Base-by-base conservation (phyloP, 2,329 filamentous ascomycete genomes). In the Ophioceras dolichostomum region DNA sequence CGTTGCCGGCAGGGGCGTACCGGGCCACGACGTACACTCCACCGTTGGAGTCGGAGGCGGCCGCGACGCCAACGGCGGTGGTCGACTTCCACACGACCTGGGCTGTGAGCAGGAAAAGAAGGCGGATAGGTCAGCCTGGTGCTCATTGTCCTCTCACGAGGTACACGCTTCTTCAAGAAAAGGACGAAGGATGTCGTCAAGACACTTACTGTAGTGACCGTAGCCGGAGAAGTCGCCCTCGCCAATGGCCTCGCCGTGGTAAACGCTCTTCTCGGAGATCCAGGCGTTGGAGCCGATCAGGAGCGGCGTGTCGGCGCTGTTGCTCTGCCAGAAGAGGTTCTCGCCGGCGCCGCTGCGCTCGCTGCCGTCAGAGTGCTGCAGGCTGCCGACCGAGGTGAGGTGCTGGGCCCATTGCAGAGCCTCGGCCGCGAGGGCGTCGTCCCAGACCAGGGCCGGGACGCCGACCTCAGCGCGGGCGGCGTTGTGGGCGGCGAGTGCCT, bases 181-280 rank as follows among this genome's bases (percentile, higher is more conserved):
- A 31, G 19, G 10, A 17, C 4, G n/a, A n/a, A n/a, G n/a, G n/a
- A n/a, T n/a, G n/a, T n/a, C n/a, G n/a, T n/a, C n/a, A n/a, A 19
- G 5, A 20, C n/a, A 45, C 51, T 47, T 45, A 54, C 50, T 55
- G 31, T 54, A 59, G 42, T 59, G 57, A 2, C 53, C 56, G 26
- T 55, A 59, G 1, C 42, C 45, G 28, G 36, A 43, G 28, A 58
- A 55, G 36, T 58, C 40, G 5, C 55, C 57, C 36, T 57, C 50
- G 2, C 50, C 52, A 36, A 59, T 55, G 22, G 47, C 46, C 45
- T 59, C 49, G 5, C 50, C 53, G 36, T 51, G 45, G 43, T 59
- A 59, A 24, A 49, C 46, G 38, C 49, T 49, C 39, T 47, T 49
- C 45, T 59, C 57, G 12, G 42, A 44, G 24, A 58, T 31, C 57